Conservation (phyloP, 352 stramenopile genomes). For the Phytophthora lateralis region DNA sequence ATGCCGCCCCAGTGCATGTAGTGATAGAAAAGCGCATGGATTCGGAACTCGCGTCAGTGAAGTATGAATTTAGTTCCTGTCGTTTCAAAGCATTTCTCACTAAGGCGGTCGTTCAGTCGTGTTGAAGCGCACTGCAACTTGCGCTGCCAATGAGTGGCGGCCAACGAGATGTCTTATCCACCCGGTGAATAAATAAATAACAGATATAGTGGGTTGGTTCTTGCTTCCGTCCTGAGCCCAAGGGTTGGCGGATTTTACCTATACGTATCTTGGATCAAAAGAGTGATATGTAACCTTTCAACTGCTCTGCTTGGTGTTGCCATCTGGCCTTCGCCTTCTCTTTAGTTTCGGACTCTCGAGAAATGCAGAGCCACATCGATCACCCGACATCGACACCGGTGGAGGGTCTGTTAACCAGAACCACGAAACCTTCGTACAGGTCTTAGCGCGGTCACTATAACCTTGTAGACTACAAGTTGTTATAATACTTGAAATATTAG, state of each 20-base stretch:
- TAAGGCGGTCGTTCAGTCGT: slow-evolving; percentile 13
- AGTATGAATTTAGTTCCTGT: slow-evolving; percentile 3
- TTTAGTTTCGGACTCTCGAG: no score
- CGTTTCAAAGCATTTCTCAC: slow-evolving; percentile 13
- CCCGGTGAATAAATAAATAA: not conserved
- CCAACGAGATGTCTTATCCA: slow-evolving; percentile 3
- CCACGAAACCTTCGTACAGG: no score
- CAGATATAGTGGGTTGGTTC: not conserved
- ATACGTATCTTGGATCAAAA: no score
- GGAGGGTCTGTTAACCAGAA: no score
- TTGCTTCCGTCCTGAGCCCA: not conserved
- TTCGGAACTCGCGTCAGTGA: not conserved
- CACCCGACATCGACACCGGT: no score
- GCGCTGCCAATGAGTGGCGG: not conserved
- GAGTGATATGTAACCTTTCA: not conserved
- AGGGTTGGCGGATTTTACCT: not conserved
- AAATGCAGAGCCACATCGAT: not conserved
- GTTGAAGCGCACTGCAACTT: slow-evolving; percentile 6
- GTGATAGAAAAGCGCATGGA: slow-evolving; percentile 10
- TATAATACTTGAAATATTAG: no score
- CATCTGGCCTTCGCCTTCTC: not conserved
- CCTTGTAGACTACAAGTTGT: no score
- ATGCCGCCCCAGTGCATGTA: not conserved
- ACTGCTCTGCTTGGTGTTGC: not conserved
- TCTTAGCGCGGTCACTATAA: no score